Evolutionary conservation across 768 basidiomycete genomes (phyloP).

Genomic region (Ramaria rubella): DNA sequence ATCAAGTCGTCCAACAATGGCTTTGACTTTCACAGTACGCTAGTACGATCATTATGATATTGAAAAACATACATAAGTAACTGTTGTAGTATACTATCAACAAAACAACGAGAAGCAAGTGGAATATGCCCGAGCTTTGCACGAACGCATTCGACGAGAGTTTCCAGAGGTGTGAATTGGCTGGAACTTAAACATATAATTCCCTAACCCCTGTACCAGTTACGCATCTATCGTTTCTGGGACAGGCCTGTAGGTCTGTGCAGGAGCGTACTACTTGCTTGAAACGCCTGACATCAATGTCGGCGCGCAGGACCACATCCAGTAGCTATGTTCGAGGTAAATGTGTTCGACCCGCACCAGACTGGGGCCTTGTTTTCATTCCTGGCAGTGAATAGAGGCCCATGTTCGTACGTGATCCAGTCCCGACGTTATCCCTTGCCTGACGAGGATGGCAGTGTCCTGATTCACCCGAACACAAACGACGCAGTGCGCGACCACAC

Average conservation of each 20-base stretch:
- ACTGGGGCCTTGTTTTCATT: slow-evolving; percentile 64
- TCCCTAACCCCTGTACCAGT: slow-evolving; percentile 29
- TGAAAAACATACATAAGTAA: background rate
- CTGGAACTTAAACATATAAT: background rate
- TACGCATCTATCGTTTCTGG: slow-evolving; percentile 56
- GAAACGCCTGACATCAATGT: background rate
- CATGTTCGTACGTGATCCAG: slow-evolving; percentile 51
- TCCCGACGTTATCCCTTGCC: background rate
- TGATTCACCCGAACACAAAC: slow-evolving; percentile 66
- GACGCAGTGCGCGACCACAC: slow-evolving; percentile 53
- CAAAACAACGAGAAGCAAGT: slow-evolving; percentile 36
- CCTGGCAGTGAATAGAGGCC: slow-evolving; percentile 61
- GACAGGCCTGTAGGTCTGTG: slow-evolving; percentile 53
- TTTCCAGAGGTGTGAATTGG: slow-evolving; percentile 54
- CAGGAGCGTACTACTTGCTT: background rate
- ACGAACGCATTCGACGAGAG: slow-evolving; percentile 53
- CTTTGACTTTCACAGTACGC: slow-evolving; percentile 69
- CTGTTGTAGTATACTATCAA: slow-evolving; percentile 56
- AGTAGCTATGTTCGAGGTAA: slow-evolving; percentile 65
- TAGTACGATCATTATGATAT: background rate
- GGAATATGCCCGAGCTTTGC: slow-evolving; percentile 46
- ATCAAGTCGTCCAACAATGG: slow-evolving; percentile 49
- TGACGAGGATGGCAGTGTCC: slow-evolving; percentile 38
- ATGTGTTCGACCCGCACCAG: slow-evolving; percentile 59
- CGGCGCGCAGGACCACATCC: slow-evolving; percentile 50